These are phyloP conservation scores for Xerocomus brunneocitrinus DNA, from an alignment of 768 basidiomycete species.

Conservation along the genomic window DNA sequence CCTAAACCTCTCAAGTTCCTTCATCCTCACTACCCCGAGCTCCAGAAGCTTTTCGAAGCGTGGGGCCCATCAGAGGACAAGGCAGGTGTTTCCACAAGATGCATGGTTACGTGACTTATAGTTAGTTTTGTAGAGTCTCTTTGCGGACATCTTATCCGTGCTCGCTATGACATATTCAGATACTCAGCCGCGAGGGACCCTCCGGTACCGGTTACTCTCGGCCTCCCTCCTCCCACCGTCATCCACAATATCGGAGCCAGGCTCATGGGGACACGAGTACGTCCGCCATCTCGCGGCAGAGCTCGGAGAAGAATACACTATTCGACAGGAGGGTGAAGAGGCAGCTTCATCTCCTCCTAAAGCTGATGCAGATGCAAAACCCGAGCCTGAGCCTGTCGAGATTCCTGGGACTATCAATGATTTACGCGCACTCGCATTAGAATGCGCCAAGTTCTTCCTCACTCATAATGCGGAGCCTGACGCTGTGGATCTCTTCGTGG, in stretches of 20 bases:
- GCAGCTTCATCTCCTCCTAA: slow-evolving; percentile 23
- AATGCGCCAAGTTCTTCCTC: slow-evolving; percentile 87
- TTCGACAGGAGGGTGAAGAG: slow-evolving; percentile 56
- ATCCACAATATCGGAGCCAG: slow-evolving; percentile 77
- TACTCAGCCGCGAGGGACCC: slow-evolving; percentile 92
- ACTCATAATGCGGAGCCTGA: slow-evolving; percentile 97
- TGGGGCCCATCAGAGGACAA: slow-evolving; percentile 79
- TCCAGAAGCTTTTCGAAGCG: slow-evolving; percentile 78
- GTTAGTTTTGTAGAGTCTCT: slow-evolving; percentile 60
- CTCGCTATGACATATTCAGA: slow-evolving; percentile 99
- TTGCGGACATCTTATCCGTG: slow-evolving; percentile 95
- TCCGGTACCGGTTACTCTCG: slow-evolving; percentile 86
- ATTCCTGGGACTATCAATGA: slow-evolving; percentile 62
- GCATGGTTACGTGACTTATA: neutral
- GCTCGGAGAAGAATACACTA: slow-evolving; percentile 86
- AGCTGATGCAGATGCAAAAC: slow-evolving; percentile 25
- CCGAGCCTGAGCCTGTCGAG: slow-evolving; percentile 33
- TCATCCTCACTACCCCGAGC: slow-evolving; percentile 85
- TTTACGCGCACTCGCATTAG: slow-evolving; percentile 68
- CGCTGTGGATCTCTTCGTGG: slow-evolving; percentile 92
- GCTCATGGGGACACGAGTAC: slow-evolving; percentile 99
- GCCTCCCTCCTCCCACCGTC: slow-evolving; percentile 60
- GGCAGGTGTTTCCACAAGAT: slow-evolving; percentile 15
- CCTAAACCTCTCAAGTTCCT: slow-evolving; percentile 99
- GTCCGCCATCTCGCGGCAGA: slow-evolving; percentile 95